Evolutionary conservation across 2,329 filamentous ascomycete genomes (phyloP), one percentile per base, ranked within the genome.

Genomic region (Chaetoscypha palmicola): DNA sequence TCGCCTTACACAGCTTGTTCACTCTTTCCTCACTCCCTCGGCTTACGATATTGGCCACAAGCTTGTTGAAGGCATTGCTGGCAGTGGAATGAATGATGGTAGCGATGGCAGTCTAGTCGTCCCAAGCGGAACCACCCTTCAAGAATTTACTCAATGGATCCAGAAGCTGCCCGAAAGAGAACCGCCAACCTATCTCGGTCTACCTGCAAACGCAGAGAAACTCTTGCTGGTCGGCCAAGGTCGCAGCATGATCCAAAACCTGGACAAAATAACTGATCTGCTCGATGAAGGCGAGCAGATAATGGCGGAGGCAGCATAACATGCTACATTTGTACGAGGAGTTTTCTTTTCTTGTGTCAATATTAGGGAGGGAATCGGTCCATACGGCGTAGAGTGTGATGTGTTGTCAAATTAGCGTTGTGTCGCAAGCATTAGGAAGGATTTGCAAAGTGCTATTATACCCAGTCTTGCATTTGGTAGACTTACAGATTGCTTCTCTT

Each of bases 141-240:
- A 82, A 50, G 88, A 94, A 59, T 97, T 97, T 63, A 82, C 84
- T 66, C 74, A 76, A 28, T 98, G 94, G 94, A 87, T 98, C 49
- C 86, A 94, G 58, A 79, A 79, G 48, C 71, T 98, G 49, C 92
- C 92, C 0, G 92, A 98, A 73, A 81, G 92, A 58, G 92, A 98
- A 65, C 94, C 94, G 21, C 92, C 92, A 3, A 95, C 89, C 1
- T 98, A 95, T 62, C 73, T 98, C 12, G 94, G 92, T 17, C 67
- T 98, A 54, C 92, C 92, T 26, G 87, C 88, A 21, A 96, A 98
- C 63, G 92, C 92, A 16, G 92, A 98, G 79, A 98, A 97, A 68
- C 64, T 98, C 62, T 66, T 98, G 57, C 74, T 98, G 23, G 86
- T 95, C 11, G 90, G 87, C 2, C 81, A 95, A 59, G 94, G 91